A percentile compares a stretch with the other conserved stretches of the same genome.
Conservation (phyloP, 2,329 filamentous ascomycete species). For the Talaromyces sp. region DNA sequence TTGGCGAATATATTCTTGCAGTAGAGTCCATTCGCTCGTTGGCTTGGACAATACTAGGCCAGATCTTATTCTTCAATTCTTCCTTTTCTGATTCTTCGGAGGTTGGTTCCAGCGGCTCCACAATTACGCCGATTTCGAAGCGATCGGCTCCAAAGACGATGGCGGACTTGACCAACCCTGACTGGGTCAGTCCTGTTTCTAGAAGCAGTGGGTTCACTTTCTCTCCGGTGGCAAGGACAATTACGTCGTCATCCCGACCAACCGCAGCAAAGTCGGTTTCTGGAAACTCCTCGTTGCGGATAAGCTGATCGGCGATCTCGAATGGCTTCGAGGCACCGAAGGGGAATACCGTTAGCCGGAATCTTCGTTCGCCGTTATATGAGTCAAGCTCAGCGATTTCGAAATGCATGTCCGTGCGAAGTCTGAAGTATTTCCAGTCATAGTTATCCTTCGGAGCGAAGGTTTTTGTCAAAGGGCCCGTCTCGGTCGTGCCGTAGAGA, state of each 20-base stretch:
- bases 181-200: neutral
- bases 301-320: neutral
- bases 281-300: neutral
- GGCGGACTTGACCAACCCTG: neutral
- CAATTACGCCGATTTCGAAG: slow-evolving; percentile 1
- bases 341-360: neutral
- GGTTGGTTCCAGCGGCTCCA: neutral
- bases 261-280: slow-evolving; percentile 1
- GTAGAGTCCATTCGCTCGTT: slow-evolving; percentile 1
- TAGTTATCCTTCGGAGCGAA: slow-evolving; percentile 1
- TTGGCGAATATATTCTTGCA: slow-evolving; percentile 1
- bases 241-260: slow-evolving; percentile 4
- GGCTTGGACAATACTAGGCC: slow-evolving; percentile 1
- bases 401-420: neutral
- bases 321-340: slow-evolving; percentile 1
- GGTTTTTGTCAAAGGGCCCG: neutral
- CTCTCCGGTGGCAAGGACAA: neutral
- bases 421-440: slow-evolving; percentile 3
- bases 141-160: slow-evolving; percentile 1
- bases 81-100: neutral
- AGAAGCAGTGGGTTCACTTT: slow-evolving; percentile 1
- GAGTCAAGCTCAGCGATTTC: neutral
- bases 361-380: neutral
- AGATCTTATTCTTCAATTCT: neutral
- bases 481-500: slow-evolving; percentile 4